Base-by-base conservation (phyloP, 2,329 filamentous ascomycete species). In the Nothophaeocryptopus gaeumannii region DNA sequence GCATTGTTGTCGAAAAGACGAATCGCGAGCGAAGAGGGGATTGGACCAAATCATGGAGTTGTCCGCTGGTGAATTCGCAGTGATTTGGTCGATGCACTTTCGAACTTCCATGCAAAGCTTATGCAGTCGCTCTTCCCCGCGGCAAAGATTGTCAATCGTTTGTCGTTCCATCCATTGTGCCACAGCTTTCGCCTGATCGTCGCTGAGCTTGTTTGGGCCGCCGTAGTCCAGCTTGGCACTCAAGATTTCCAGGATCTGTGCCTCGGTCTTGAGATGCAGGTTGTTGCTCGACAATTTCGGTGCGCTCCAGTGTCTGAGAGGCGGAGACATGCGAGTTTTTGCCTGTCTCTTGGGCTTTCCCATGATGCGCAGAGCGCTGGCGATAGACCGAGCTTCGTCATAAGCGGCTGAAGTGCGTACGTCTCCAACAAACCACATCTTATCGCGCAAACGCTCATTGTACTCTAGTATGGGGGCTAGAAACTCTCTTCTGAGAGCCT, bases 401-500 rank as follows among this genome's bases (percentile, higher is more conserved):
- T 96, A 97, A 8, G 84, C 83, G 41, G 84, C 87, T 3, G 93
- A 96, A 62, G 92, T 91, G 55, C 89, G 86, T 26, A 97, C 91
- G 67, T 96, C 90, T 1, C 88, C 92, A 53, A 93, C 88, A 67
- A 95, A 99, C 93, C 93, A 99, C 88, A 97, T 96, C 76, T 97
- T 97, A 67, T 96, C 88, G 36, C 93, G 83, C 11, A 62, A 39
- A 16, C 40, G 44, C 33, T 57, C 52, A 39, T 55, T 49, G 13
- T 43, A 36, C 16, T 51, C 39, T 10, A 45, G 13, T 26, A 55
- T 36, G 5, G 54, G 49, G 16, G 50, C 40, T 30, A 58, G 31
- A 26, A 29, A 13, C 13, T 35, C 36, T 26, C 16, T 45, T 35
- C 48, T 46, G 15, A 57, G 38, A 34, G 50, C 38, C 8, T 37